Base-by-base conservation (phyloP, 2,329 filamentous ascomycete genomes). In the Gliomastix tumulicola region DNA sequence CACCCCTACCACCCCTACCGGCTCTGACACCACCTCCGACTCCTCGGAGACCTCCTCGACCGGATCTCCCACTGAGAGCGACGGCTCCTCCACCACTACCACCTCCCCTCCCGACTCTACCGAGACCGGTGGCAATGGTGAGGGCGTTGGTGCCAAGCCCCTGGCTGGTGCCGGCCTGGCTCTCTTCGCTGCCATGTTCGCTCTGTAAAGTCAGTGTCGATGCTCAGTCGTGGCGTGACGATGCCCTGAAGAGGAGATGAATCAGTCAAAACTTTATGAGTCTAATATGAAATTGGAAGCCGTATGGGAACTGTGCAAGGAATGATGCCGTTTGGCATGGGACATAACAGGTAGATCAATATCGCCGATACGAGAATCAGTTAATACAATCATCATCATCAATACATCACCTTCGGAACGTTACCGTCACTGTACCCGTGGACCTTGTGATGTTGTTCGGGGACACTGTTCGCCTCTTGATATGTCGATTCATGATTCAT, bases 171-270 rank as follows among this genome's bases (percentile, higher is more conserved):
- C 37, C 7, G 37, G 28, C 18, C 34, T 32, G 3, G 40, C 46
- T 57, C 16, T 46, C 58, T 6, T 42, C 17, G 40, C 40, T 17
- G 37, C 31, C 20, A 19, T 36, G 19, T 25, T 35, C 17, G 40
- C 36, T 31, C 34, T 42, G 30, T 42, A 39, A 39, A 15, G 30
- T n/a, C n/a, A n/a, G n/a, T n/a, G n/a, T n/a, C n/a, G n/a, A n/a
- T n/a, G n/a, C n/a, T n/a, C n/a, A n/a, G n/a, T n/a, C n/a, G n/a
- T n/a, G n/a, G n/a, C n/a, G n/a, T n/a, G n/a, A n/a, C n/a, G n/a
- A n/a, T n/a, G n/a, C n/a, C n/a, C n/a, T n/a, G n/a, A n/a, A n/a
- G n/a, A n/a, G n/a, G n/a, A n/a, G n/a, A n/a, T n/a, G n/a, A n/a
- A n/a, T n/a, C n/a, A n/a, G n/a, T n/a, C n/a, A n/a, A n/a, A n/a